These are phyloP conservation scores for Daphne laureola DNA, from an alignment of 441 rosid species.

Conservation along the genomic window DNA sequence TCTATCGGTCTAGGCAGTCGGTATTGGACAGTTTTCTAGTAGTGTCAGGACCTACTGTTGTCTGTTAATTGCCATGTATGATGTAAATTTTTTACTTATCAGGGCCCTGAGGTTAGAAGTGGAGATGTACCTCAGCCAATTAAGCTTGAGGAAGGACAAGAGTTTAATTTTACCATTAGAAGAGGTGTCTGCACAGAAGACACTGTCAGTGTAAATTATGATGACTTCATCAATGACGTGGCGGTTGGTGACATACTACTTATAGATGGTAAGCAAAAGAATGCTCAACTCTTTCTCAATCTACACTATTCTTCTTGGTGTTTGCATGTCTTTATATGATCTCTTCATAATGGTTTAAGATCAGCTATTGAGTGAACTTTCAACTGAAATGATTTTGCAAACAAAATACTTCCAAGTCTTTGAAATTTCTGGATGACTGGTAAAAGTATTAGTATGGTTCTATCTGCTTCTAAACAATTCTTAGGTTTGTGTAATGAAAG, in stretches of 20 bases:
- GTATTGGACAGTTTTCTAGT: no score
- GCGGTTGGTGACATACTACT: slow-evolving; percentile 81
- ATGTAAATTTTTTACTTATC: neutral
- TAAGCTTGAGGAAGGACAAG: slow-evolving; percentile 66
- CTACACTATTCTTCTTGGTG: no score
- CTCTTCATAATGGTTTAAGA: neutral
- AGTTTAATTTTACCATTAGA: slow-evolving; percentile 77
- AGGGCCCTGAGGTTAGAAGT: slow-evolving; percentile 99
- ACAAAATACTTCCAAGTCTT: no score
- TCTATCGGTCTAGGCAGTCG: no score
- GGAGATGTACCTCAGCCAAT: slow-evolving; percentile 93
- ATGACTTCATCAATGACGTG: slow-evolving; percentile 84
- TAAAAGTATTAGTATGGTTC: neutral
- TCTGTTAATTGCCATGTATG: neutral
- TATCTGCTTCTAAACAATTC: slow-evolving; percentile 1
- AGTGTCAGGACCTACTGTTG: no score
- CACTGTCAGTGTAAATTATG: slow-evolving; percentile 91
- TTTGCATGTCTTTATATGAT: no score
- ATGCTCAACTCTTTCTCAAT: slow-evolving; percentile 1
- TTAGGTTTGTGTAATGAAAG: no score
- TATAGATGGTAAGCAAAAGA: slow-evolving; percentile 66
- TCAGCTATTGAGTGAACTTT: neutral
- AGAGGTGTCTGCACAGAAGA: slow-evolving; percentile 72
- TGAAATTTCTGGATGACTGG: no score
- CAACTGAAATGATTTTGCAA: no score